These are phyloP conservation scores for Rhododendron griersonianum DNA, from an alignment of 148 eudicot species.

Conservation along the genomic window DNA sequence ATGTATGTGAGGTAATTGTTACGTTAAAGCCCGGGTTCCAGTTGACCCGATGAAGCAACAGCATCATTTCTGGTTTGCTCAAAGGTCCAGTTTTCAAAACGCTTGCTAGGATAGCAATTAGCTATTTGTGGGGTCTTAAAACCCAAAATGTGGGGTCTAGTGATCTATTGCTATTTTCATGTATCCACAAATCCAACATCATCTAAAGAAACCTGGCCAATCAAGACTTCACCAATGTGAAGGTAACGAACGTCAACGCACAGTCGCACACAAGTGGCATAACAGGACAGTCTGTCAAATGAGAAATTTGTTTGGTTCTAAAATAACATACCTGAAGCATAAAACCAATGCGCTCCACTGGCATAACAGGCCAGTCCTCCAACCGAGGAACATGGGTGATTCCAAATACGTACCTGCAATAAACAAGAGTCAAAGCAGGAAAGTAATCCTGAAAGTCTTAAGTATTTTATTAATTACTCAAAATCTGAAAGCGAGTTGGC, in stretches of 20 bases:
- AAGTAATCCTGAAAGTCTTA: constrained; percentile 6
- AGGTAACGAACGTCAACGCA: background rate
- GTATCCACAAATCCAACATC: background rate
- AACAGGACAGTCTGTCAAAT: constrained; percentile 5
- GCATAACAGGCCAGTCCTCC: constrained; percentile 99
- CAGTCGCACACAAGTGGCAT: background rate
- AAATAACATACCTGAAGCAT: constrained; percentile 67
- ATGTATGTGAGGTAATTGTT: background rate
- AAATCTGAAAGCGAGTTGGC: background rate
- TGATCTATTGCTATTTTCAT: background rate
- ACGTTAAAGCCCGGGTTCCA: background rate
- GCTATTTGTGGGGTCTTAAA: background rate
- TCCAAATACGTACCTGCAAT: constrained; percentile 85
- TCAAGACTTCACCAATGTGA: background rate
- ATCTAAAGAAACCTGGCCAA: background rate
- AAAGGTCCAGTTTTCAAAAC: background rate
- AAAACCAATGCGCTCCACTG: constrained; percentile 84
- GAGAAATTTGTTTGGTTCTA: constrained; percentile 10
- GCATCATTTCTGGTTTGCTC: background rate
- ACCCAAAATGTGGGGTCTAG: background rate
- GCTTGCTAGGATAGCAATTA: background rate
- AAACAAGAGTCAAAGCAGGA: background rate
- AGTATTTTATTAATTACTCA: background rate
- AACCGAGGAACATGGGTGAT: constrained; percentile 90
- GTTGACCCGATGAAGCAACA: background rate